Conservation (phyloP, 179 eudicot species). For the Silene vulgaris region DNA sequence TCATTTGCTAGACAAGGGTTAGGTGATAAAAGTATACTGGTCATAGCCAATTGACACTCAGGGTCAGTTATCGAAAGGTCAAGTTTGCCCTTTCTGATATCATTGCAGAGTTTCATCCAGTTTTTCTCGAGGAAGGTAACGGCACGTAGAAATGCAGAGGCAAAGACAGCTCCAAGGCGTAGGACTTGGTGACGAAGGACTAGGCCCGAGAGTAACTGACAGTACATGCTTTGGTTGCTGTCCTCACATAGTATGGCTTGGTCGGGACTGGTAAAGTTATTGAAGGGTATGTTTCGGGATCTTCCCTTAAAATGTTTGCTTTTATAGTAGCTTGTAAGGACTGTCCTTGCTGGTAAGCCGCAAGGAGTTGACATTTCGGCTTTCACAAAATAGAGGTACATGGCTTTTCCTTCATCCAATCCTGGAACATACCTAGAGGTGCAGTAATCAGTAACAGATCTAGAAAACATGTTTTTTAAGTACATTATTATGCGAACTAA, state of each 20-base stretch:
- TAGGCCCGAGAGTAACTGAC: slow-evolving; percentile 67
- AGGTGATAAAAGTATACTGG: slow-evolving; percentile 34
- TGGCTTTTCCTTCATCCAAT: slow-evolving; percentile 62
- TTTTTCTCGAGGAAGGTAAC: slow-evolving; percentile 56
- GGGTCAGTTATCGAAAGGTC: slow-evolving; percentile 42
- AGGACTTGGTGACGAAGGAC: slow-evolving; percentile 55
- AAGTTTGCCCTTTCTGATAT: slow-evolving; percentile 49
- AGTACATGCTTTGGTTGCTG: slow-evolving; percentile 79
- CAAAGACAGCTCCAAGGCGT: slow-evolving; percentile 76
- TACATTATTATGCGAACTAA: too few species aligned
- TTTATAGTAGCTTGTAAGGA: slow-evolving; percentile 76
- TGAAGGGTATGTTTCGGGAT: slow-evolving; percentile 41
- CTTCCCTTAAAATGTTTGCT: slow-evolving; percentile 66
- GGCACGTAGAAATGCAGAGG: slow-evolving; percentile 66
- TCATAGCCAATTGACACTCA: slow-evolving; percentile 51
- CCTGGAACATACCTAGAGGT: slow-evolving; percentile 49
- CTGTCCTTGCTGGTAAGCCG: slow-evolving; percentile 64
- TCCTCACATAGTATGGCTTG: slow-evolving; percentile 61
- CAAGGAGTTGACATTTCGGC: slow-evolving; percentile 67
- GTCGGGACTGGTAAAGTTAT: slow-evolving; percentile 60
- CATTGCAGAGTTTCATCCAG: slow-evolving; percentile 50
- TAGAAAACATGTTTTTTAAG: too few species aligned
- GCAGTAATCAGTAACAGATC: slow-evolving; percentile 2
- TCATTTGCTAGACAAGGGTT: slow-evolving; percentile 46
- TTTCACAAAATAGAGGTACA: slow-evolving; percentile 69